A percentile compares a stretch with the other conserved stretches of the same genome.
These are phyloP conservation scores for Malus domestica DNA, from an alignment of 306 rosid species.

Conservation along the genomic window ASM211411v1 NC_041789.1:17661001-17661500, in stretches of 20 bases:
- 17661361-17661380: neutral
- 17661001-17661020: too few relatives aligned
- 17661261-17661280: neutral
- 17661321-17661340: neutral
- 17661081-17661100: too few relatives aligned
- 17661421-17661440: neutral
- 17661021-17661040: too few relatives aligned
- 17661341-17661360: neutral
- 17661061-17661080: too few relatives aligned
- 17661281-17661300: neutral
- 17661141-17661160: too few relatives aligned
- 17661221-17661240: neutral
- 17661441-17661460: neutral
- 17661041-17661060: too few relatives aligned
- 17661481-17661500: neutral
- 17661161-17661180: too few relatives aligned
- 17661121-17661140: too few relatives aligned
- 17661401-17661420: neutral
- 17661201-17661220: too few relatives aligned
- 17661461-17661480: neutral
- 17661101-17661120: too few relatives aligned
- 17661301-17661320: neutral
- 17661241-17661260: neutral
- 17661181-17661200: neutral
- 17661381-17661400: too few relatives aligned